Conservation (phyloP, 73 alveolate species). For the Symbiodinium pilosum region DNA sequence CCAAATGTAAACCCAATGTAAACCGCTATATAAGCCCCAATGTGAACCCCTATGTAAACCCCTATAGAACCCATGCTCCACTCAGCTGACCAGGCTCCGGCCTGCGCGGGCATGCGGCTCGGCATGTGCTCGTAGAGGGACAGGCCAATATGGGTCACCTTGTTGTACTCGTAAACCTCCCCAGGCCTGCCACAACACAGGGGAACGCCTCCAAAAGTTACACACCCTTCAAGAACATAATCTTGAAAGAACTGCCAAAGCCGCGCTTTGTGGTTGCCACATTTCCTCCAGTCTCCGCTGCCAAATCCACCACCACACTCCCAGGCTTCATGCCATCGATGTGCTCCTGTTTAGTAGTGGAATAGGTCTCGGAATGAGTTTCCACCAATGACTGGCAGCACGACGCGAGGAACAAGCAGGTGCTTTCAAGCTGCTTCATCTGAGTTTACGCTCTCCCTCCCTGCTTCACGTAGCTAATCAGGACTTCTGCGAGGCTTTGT, state of each 20-base stretch:
- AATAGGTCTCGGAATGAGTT: too few species aligned
- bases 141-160: constrained; percentile 89
- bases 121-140: constrained; percentile 95
- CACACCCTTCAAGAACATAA: not conserved
- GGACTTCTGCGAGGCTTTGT: too few species aligned
- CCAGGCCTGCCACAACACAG: constrained; percentile 38
- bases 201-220: too few species aligned
- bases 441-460: constrained; percentile 38
- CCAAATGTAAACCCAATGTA: not conserved
- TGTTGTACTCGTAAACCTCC: constrained; percentile 61
- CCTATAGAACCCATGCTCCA: too few species aligned
- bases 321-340: constrained; percentile 97
- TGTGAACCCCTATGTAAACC: too few species aligned
- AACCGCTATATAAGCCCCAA: too few species aligned
- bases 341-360: constrained; percentile 95
- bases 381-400: too few species aligned
- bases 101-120: constrained; percentile 94
- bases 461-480: not conserved
- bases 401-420: too few species aligned
- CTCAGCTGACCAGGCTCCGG: not conserved
- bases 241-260: not conserved
- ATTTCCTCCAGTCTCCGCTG: constrained; percentile 97
- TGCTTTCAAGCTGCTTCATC: too few species aligned
- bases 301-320: constrained; percentile 97
- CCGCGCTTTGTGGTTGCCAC: constrained; percentile 52